Conservation (phyloP, 306 rosid genomes). For the Cucurbita maxima region DNA sequence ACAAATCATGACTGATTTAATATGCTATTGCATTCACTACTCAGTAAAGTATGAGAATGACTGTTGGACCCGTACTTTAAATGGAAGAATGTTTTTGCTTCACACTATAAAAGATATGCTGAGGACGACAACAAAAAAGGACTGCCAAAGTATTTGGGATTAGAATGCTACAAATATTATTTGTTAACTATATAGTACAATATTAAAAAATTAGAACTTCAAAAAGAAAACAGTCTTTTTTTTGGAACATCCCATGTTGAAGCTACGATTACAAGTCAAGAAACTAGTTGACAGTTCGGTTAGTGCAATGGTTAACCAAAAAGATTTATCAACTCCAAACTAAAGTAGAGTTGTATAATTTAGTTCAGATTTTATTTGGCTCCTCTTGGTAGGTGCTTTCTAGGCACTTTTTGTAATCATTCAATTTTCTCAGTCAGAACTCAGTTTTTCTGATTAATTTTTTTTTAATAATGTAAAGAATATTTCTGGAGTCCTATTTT, state of each 20-base stretch:
- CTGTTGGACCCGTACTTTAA: neutral
- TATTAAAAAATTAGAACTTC: neutral
- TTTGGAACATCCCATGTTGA: neutral
- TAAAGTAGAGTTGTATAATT: neutral
- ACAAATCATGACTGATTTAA: neutral
- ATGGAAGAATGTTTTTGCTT: neutral
- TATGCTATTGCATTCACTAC: neutral
- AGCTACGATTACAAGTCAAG: neutral
- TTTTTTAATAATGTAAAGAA: neutral
- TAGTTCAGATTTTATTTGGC: neutral
- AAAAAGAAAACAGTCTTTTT: neutral
- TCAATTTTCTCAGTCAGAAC: neutral
- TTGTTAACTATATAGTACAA: neutral
- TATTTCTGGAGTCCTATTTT: neutral
- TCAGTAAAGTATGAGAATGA: neutral
- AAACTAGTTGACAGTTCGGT: neutral
- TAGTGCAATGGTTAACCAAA: neutral
- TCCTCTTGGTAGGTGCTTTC: neutral
- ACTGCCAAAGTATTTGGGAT: neutral
- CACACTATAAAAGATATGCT: neutral
- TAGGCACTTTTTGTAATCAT: neutral
- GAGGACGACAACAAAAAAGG: neutral
- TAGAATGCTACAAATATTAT: neutral
- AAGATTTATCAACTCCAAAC: neutral
- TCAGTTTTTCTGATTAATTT: neutral